A percentile compares a stretch with the other conserved stretches of the same genome.
These are phyloP conservation scores for Cladosporium sp. DNA, from an alignment of 2,329 filamentous ascomycete species.

Conservation along the genomic window DNA sequence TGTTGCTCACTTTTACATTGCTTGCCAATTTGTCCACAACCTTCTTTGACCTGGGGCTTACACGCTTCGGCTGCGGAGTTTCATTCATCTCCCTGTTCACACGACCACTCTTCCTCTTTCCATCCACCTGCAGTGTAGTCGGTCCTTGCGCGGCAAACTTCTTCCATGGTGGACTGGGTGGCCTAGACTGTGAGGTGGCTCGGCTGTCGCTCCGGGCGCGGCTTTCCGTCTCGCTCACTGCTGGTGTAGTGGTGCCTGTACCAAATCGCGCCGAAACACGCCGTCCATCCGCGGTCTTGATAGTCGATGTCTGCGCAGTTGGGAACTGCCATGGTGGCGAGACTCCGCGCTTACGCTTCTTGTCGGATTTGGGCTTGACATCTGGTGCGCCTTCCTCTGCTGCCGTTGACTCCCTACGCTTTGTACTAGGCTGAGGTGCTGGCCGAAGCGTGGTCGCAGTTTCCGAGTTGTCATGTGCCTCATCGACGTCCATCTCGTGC, in stretches of 20 bases:
- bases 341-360: slow-evolving; percentile 60
- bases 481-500: slow-evolving; percentile 19
- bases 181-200: slow-evolving; percentile 43
- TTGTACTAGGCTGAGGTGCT: slow-evolving; percentile 33
- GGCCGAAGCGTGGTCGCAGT: slow-evolving; percentile 30
- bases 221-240: slow-evolving; percentile 31
- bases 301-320: slow-evolving; percentile 32
- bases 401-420: slow-evolving; percentile 34
- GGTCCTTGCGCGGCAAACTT: slow-evolving; percentile 81
- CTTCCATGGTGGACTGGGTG: slow-evolving; percentile 90
- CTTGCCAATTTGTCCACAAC: slow-evolving; percentile 30
- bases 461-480: slow-evolving; percentile 13
- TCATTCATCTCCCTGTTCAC: slow-evolving; percentile 46
- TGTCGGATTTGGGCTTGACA: slow-evolving; percentile 41
- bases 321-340: slow-evolving; percentile 40
- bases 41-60: slow-evolving; percentile 37
- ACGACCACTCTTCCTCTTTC: slow-evolving; percentile 62
- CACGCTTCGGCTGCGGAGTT: slow-evolving; percentile 30
- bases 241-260: slow-evolving; percentile 28
- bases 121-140: slow-evolving; percentile 73
- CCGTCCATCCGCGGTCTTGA: slow-evolving; percentile 38
- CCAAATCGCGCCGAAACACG: slow-evolving; percentile 37
- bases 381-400: slow-evolving; percentile 22
- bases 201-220: slow-evolving; percentile 30
- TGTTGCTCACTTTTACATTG: not conserved